Conservation (phyloP, 495 filamentous ascomycete genomes). For the Podospora didyma region DNA sequence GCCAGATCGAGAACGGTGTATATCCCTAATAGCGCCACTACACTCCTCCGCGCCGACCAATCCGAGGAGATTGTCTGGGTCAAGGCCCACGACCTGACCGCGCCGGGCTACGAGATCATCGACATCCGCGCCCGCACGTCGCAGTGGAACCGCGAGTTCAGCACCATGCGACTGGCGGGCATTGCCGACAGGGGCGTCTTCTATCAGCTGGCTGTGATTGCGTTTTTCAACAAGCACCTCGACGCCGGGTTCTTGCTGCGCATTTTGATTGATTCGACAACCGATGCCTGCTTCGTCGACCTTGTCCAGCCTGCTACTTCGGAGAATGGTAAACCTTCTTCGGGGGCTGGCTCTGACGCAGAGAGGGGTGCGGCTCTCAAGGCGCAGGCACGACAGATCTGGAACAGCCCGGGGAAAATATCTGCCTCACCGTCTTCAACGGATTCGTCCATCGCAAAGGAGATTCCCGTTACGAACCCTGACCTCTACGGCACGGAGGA, state of each 20-base stretch:
- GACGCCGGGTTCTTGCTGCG: slow-evolving; percentile 17
- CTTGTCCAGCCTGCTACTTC: slow-evolving; percentile 1
- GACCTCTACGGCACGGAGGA: slow-evolving; percentile 1
- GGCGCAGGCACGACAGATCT: slow-evolving; percentile 10
- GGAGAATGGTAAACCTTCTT: background rate
- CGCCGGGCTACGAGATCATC: slow-evolving; percentile 21
- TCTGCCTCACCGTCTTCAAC: background rate
- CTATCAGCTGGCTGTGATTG: slow-evolving; percentile 19
- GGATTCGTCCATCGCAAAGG: slow-evolving; percentile 1
- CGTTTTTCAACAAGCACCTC: slow-evolving; percentile 20
- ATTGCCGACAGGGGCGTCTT: slow-evolving; percentile 1
- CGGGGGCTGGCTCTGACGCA: background rate
- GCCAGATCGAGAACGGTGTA: slow-evolving; percentile 9
- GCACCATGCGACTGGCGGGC: slow-evolving; percentile 9
- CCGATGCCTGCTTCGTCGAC: slow-evolving; percentile 13
- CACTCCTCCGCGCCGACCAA: background rate
- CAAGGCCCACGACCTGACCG: slow-evolving; percentile 15
- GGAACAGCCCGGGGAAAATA: slow-evolving; percentile 17
- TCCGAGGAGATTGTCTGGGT: slow-evolving; percentile 19
- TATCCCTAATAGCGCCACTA: slow-evolving; percentile 9
- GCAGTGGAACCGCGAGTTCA: slow-evolving; percentile 20
- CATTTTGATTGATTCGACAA: slow-evolving; percentile 11
- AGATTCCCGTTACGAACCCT: slow-evolving; percentile 14
- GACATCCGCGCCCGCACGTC: slow-evolving; percentile 8
- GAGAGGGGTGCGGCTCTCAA: slow-evolving; percentile 7